Base-by-base conservation (phyloP, 2,329 filamentous ascomycete genomes). In the Verticillium klebahnii region DNA sequence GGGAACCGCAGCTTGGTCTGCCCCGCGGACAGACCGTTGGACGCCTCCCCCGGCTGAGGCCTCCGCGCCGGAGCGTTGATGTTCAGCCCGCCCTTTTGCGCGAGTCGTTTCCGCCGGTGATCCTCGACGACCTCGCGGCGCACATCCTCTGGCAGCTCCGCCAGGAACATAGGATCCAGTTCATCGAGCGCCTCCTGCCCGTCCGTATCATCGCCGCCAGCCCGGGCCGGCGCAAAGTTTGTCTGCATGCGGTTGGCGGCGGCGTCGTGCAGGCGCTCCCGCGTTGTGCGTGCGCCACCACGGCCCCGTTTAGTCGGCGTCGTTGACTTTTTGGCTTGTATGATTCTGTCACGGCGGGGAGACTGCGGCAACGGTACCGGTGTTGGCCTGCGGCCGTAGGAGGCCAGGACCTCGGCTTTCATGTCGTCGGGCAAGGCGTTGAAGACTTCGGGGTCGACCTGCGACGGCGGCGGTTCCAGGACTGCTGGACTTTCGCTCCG, bases 361-460 rank as follows among this genome's bases (percentile, higher is more conserved):
- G 85, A 87, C 62, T 83, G 80, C 19, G 63, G 63, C 2, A 61
- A 76, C 14, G 77, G 75, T 3, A 73, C 65, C 5, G 72, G 70
- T 6, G 73, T 69, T 8, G 67, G 69, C 25, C 69, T 69, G 59
- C 72, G 72, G 59, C 77, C 74, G 70, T 97, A 96, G 37, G 89
- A 87, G 2, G 85, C 88, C 9, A 97, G 75, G 0, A 98, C 81
- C 74, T 98, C 95, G 1, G 88, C 86, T 65, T 93, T 91, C 71
- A 99, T 86, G 64, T 97, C 92, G 40, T 90, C 87, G 0, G 95
- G 95, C 1, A 99, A 80, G 1, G 91, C 91, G 52, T 89, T 85
- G 65, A 98, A 89, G 2, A 93, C 90, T 52, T 94, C 92, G 0
- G 87, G 88, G 69, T 99, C 95, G 23, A 98, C 82, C 68, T 96